phyloP scores from a whole-genome alignment of 495 filamentous ascomycete genomes.

The Clohesyomyces aquaticus region DNA sequence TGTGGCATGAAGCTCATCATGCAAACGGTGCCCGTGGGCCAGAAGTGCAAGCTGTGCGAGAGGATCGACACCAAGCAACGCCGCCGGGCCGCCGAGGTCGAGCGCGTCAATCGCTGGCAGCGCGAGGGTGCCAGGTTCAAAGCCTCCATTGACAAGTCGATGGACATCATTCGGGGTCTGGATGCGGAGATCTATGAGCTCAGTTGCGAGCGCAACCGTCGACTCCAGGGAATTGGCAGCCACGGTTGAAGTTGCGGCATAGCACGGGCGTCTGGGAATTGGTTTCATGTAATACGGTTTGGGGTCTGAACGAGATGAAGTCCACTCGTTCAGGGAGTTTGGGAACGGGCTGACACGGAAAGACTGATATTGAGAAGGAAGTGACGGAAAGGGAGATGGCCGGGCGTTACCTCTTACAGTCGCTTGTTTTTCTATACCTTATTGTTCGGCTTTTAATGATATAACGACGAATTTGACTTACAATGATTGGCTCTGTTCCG shows the following conservation, averaged over 20 bases:
- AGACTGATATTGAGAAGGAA: constrained; percentile 35
- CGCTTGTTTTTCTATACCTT: constrained; percentile 36
- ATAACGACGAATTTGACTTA: constrained; percentile 25
- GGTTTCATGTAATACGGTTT: constrained; percentile 43
- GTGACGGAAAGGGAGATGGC: constrained; percentile 33
- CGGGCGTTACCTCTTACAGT: constrained; percentile 40
- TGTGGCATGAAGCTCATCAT: constrained; percentile 94
- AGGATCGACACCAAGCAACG: constrained; percentile 87
- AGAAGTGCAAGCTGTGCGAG: constrained; percentile 82
- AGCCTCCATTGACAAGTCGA: constrained; percentile 79
- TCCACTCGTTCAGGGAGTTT: constrained; percentile 40
- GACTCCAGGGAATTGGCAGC: constrained; percentile 45
- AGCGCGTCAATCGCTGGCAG: constrained; percentile 81
- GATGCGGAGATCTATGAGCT: constrained; percentile 66
- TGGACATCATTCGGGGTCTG: constrained; percentile 64
- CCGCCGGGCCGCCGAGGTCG: constrained; percentile 72
- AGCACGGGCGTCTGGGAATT: constrained; percentile 31
- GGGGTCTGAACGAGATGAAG: constrained; percentile 24
- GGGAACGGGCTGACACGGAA: constrained; percentile 39
- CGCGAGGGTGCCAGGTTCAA: constrained; percentile 66
- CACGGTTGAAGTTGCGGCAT: constrained; percentile 4
- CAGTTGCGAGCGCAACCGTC: constrained; percentile 53
- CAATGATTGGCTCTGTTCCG: constrained; percentile 40
- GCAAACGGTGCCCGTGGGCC: constrained; percentile 61
- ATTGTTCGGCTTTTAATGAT: constrained; percentile 36